Evolutionary conservation across 495 filamentous ascomycete genomes (phyloP).

Genomic region (Parachaetomium inaequale): DNA sequence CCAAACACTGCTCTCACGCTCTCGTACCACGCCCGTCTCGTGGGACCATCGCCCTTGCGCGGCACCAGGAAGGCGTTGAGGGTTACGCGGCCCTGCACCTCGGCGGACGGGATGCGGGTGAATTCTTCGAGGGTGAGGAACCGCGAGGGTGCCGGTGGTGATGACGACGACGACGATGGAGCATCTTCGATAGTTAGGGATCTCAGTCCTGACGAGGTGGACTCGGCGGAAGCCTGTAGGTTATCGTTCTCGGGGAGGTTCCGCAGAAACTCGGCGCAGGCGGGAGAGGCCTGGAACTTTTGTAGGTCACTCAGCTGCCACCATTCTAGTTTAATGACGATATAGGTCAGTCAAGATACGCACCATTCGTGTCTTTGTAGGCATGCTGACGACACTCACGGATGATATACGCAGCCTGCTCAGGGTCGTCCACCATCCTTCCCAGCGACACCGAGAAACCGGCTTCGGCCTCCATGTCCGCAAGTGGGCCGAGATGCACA

Average conservation of each 20-base stretch:
- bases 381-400: slow-evolving; percentile 15
- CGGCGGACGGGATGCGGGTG: background rate
- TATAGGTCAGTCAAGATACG: background rate
- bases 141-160: background rate
- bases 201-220: background rate
- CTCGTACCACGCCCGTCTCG: background rate
- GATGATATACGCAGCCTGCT: slow-evolving; percentile 30
- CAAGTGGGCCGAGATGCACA: slow-evolving; percentile 26
- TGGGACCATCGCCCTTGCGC: background rate
- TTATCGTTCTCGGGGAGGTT: slow-evolving; percentile 20
- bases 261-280: slow-evolving; percentile 25
- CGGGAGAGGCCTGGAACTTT: slow-evolving; percentile 25
- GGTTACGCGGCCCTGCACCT: background rate
- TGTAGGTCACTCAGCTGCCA: slow-evolving; percentile 12
- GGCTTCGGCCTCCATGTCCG: slow-evolving; percentile 9
- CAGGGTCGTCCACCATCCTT: slow-evolving; percentile 28
- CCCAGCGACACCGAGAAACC: slow-evolving; percentile 19
- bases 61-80: slow-evolving; percentile 3
- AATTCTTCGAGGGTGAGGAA: background rate
- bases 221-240: slow-evolving; percentile 9
- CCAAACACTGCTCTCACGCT: too few relatives aligned
- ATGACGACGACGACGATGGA: background rate
- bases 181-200: background rate
- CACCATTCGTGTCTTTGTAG: background rate
- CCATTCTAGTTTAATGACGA: slow-evolving; percentile 15